These are phyloP conservation scores for Rhodofomes roseus DNA, from an alignment of 1,284 basidiomycete genomes.

Conservation along the genomic window DNA sequence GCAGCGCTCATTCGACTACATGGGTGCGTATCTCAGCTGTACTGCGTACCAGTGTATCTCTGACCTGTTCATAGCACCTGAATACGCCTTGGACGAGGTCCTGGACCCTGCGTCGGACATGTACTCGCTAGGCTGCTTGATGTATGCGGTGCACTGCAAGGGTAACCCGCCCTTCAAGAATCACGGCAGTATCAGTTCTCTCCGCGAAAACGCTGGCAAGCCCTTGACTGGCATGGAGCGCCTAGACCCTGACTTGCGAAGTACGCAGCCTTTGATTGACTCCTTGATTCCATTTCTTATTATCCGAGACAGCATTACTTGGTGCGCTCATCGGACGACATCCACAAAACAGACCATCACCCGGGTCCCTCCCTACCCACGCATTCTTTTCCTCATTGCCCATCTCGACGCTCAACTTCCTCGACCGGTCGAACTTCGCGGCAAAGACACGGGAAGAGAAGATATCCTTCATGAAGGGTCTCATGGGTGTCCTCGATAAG, in stretches of 20 bases:
- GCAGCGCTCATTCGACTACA: constrained; percentile 93
- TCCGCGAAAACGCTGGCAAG: constrained; percentile 79
- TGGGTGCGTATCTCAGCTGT: constrained; percentile 54
- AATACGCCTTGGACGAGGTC: constrained; percentile 90
- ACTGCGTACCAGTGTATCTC: background rate
- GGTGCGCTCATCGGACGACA: constrained; percentile 78
- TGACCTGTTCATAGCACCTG: constrained; percentile 64
- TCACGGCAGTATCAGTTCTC: constrained; percentile 75
- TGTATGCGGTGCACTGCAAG: constrained; percentile 88
- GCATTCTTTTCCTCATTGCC: constrained; percentile 96
- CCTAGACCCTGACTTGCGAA: constrained; percentile 67
- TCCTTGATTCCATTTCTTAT: background rate
- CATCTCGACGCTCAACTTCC: constrained; percentile 94
- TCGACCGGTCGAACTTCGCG: constrained; percentile 94
- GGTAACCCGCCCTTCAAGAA: constrained; percentile 87
- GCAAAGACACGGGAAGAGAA: constrained; percentile 94
- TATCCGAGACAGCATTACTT: constrained; percentile 57
- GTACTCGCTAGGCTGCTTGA: constrained; percentile 89
- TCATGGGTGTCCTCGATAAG: constrained; percentile 76
- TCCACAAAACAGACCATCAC: constrained; percentile 69
- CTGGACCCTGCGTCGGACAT: constrained; percentile 88
- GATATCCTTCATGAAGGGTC: constrained; percentile 92
- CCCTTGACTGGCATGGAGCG: constrained; percentile 55
- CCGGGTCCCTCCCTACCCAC: constrained; percentile 76
- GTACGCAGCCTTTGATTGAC: constrained; percentile 32